Base-by-base conservation (phyloP, 768 basidiomycete species). In the Rhodocollybia butyracea region DNA sequence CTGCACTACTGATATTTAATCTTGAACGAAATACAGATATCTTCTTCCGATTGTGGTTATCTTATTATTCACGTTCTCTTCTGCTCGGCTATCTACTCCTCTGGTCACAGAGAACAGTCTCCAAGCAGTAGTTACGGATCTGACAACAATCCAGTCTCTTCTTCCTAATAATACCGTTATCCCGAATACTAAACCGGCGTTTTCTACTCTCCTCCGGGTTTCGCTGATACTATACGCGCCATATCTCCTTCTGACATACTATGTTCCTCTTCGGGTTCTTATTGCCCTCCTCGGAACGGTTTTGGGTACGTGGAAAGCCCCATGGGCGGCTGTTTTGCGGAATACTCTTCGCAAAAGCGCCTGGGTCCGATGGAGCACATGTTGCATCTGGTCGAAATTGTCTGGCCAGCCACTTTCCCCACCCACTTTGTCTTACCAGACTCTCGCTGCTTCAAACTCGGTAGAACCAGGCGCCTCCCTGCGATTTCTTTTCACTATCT, bases 401-500 rank as follows among this genome's bases (percentile, higher is more conserved):
- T 77, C 82, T 45, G 86, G 86, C 31, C 61, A 76, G 21, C 79
- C 83, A 24, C 58, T 48, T 17, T 50, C 56, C 45, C 73, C 68
- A 31, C 64, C 63, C 40, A 65, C 65, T 1, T 62, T 72, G 29
- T 68, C 78, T 57, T 56, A 70, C 40, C 70, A 76, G 51, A 63
- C 72, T 4, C 22, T 51, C 27, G 29, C 56, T 0, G 60, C 66
- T 8, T 41, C 69, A 6, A 61, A 67, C 26, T 61, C 72, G 1
- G 60, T 70, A 24, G 57, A 62, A 10, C 69, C 75, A n/a, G 71
- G 71, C 22, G 70, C 73, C 43, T 71, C 79, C 17, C 70, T 88
- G 30, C 84, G 88, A 21, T 94, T 95, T 73, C 78, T 90, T 45
- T 95, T 95, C 65, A 91, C 88, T n/a, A 72, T 95, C 11, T 87